Percentiles rank a stretch among this genome's conserved stretches.
phyloP scores from a whole-genome alignment of 23 red algal genomes.

The Pyropia yezoensis region DNA sequence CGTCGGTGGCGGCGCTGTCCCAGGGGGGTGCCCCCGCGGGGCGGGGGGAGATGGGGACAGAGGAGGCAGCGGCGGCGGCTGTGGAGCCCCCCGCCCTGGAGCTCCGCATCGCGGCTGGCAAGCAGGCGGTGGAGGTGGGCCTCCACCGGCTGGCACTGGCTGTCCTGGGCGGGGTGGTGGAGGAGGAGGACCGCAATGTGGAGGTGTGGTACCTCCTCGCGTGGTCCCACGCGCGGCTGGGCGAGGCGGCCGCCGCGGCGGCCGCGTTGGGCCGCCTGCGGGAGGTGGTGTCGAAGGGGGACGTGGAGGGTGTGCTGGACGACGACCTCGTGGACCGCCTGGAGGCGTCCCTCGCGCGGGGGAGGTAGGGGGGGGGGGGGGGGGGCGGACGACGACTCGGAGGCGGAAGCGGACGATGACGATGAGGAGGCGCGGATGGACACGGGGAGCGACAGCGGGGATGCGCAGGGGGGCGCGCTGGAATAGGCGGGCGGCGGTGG shows the following conservation, averaged over 20 bases:
- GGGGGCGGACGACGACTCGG: no score
- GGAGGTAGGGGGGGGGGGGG: no score
- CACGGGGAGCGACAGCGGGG: no score
- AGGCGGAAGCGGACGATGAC: no score
- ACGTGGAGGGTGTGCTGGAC: no score
- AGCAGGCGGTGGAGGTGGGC: conserved; percentile 50
- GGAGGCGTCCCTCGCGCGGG: no score
- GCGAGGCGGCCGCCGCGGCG: conserved; percentile 16
- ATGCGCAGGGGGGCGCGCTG: no score
- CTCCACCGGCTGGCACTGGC: conserved; percentile 21
- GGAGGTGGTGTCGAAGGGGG: conserved; percentile 3
- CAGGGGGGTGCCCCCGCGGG: conserved; percentile 15
- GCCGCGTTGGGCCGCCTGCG: conserved; percentile 23
- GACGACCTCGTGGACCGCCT: no score
- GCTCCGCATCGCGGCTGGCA: conserved; percentile 53
- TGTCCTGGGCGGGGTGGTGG: conserved; percentile 27
- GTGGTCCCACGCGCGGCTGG: conserved; percentile 29
- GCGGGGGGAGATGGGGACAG: conserved; percentile 10
- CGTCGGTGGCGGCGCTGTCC: neutral
- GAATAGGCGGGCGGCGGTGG: no score
- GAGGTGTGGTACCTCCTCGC: conserved; percentile 70
- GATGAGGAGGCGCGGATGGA: no score
- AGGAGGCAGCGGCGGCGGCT: conserved; percentile 7
- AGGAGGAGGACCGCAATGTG: conserved; percentile 70
- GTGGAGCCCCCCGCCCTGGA: conserved; percentile 33